Conservation (phyloP, 345 rosid species). For the Sonneratia alba region DNA sequence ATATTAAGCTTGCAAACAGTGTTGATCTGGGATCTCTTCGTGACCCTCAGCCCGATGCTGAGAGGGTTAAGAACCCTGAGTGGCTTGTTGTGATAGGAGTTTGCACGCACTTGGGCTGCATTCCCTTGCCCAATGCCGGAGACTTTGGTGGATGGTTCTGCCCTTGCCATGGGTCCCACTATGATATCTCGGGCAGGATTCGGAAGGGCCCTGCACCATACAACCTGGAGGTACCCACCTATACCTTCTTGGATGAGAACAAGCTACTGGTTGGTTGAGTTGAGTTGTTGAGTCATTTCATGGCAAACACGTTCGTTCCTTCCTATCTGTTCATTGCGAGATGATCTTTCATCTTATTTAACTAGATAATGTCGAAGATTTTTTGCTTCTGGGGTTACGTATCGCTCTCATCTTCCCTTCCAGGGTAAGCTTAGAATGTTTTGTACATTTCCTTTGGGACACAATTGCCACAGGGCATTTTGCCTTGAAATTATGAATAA, state of each 20-base stretch:
- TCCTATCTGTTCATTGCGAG: not conserved
- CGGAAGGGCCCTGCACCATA: constrained; percentile 95
- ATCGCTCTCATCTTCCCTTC: not conserved
- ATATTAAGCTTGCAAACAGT: constrained; percentile 73
- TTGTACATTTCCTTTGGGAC: constrained; percentile 8
- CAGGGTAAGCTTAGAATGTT: constrained; percentile 13
- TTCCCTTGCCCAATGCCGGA: constrained; percentile 95
- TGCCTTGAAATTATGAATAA: constrained; percentile 2
- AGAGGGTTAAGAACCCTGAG: constrained; percentile 82
- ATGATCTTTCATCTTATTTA: not conserved
- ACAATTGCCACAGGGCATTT: not conserved
- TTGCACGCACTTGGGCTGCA: constrained; percentile 95
- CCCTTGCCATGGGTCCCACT: constrained; percentile 95
- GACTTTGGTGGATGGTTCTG: constrained; percentile 97
- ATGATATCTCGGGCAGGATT: constrained; percentile 86
- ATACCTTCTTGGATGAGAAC: constrained; percentile 76
- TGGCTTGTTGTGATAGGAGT: constrained; percentile 91
- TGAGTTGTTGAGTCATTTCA: not conserved
- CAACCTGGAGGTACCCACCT: constrained; percentile 88
- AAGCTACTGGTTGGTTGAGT: constrained; percentile 72
- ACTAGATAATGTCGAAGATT: constrained; percentile 39
- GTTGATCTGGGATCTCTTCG: constrained; percentile 73
- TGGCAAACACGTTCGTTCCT: not conserved
- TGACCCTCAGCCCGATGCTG: constrained; percentile 70
- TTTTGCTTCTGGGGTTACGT: not conserved